Evolutionary conservation across 2,329 filamentous ascomycete genomes (phyloP).

Genomic region (Tolypocladium inflatum): DNA sequence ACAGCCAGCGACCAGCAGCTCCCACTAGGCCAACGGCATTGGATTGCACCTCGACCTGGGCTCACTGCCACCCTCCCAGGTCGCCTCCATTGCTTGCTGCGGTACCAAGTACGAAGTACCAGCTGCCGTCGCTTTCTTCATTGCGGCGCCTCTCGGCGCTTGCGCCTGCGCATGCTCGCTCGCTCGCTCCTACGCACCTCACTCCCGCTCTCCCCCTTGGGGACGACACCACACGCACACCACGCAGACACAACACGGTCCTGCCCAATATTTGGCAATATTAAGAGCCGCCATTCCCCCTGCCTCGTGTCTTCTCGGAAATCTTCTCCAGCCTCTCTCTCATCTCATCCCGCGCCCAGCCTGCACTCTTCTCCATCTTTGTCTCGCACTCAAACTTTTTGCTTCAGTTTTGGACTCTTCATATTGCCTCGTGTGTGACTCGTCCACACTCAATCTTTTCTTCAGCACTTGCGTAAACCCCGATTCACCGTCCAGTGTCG

Average conservation of each 20-base stretch:
- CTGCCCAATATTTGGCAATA: not conserved
- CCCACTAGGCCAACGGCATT: not conserved
- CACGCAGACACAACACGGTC: not conserved
- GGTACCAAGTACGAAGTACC: not conserved
- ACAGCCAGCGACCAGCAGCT: not conserved
- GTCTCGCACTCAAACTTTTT: not conserved
- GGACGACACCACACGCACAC: not conserved
- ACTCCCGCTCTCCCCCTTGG: not conserved
- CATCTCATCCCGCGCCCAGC: not conserved
- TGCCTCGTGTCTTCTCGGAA: not conserved
- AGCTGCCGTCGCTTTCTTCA: not conserved
- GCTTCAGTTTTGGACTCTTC: not conserved
- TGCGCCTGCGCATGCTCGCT: not conserved
- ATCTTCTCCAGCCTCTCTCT: not conserved
- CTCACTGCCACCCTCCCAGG: not conserved
- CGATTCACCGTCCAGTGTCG: not conserved
- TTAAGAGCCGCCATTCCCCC: not conserved
- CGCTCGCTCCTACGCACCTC: not conserved
- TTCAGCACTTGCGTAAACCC: not conserved
- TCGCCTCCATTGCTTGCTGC: not conserved
- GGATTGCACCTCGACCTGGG: not conserved
- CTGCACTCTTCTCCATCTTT: not conserved
- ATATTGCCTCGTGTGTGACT: not conserved
- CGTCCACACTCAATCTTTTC: not conserved
- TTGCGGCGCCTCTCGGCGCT: not conserved